Base-by-base conservation (phyloP, 202 grass and related monocot species). In the Dendrocalamus latiflorus region DNA sequence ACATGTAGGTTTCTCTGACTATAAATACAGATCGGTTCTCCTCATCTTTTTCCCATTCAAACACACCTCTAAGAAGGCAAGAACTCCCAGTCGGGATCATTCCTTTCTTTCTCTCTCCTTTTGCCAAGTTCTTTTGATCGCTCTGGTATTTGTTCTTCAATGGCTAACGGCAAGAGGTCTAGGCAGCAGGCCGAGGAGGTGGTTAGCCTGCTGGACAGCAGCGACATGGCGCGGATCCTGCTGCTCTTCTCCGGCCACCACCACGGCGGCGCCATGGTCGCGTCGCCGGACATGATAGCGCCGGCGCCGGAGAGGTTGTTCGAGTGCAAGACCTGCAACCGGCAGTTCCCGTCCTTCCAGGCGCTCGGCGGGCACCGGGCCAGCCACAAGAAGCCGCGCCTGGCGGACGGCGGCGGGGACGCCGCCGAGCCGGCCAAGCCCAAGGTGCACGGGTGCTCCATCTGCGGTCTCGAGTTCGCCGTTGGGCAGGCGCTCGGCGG, bases 281-380 rank as follows among this genome's bases (percentile, higher is more conserved):
- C 20, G 18, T 6, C 76, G 30, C 24, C 74, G 38, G 78, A 79
- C 84, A 21, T 58, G 43, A 20, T 44, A 44, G 42, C 14, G 55
- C 8, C 36, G 41, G 34, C 77, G 65, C 86, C 78, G 4, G 88
- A 92, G 59, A 84, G 86, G 76, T 81, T 89, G 78, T 95, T 93
- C 61, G 90, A 95, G 90, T 95, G 93, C 86, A 91, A 91, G 87
- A 95, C 90, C 37, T 95, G 93, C 83, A 90, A 74, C 80, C 86
- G 88, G 26, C 79, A 67, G 66, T 95, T 95, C 83, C 83, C 75
- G 44, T 93, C 93, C 20, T 95, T 95, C 77, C 93, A 95, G 81
- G 93, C 93, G 81, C 86, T 95, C 16, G 93, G 93, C 8, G 93
- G 93, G 0, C 93, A 95, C 77, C 86, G 90, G 3, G 90, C 93